Evolutionary conservation across 1,139 yeast species (phyloP).

Genomic region (Debaryomyces nepalensis): DNA sequence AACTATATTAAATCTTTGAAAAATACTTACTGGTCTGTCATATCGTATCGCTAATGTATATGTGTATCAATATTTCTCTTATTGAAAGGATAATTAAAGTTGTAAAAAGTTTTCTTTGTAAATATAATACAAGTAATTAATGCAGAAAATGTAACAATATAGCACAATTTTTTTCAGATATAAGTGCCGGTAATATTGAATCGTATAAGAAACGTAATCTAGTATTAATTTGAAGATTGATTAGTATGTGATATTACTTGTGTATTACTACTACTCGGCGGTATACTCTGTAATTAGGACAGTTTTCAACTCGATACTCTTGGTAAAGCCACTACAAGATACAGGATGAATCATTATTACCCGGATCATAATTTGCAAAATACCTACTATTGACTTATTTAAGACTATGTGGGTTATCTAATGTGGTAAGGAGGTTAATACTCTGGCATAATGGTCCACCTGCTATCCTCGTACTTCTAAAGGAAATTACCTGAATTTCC

Average conservation of each 20-base stretch:
- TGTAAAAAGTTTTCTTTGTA: conserved; percentile 8
- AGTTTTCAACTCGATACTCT: conserved; percentile 4
- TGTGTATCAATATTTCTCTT: not conserved
- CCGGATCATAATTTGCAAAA: conserved; percentile 10
- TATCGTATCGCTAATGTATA: conserved; percentile 4
- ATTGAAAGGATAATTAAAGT: not conserved
- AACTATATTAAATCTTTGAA: not conserved
- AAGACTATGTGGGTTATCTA: not conserved
- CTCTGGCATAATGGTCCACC: too few species aligned
- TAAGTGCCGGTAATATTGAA: not conserved
- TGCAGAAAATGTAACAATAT: conserved; percentile 5
- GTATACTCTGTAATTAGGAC: conserved; percentile 2
- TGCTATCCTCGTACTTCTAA: too few species aligned
- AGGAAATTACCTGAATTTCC: too few species aligned
- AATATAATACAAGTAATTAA: conserved; percentile 9
- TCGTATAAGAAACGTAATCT: conserved; percentile 2
- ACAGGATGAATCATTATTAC: conserved; percentile 8
- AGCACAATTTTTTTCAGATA: conserved; percentile 1
- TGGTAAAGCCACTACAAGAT: conserved; percentile 3
- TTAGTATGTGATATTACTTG: conserved; percentile 2
- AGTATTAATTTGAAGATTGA: conserved; percentile 5
- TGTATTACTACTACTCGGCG: not conserved
- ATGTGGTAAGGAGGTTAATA: too few species aligned
- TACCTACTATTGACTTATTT: too few species aligned
- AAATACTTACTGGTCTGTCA: conserved; percentile 17